Percentiles rank a stretch among this genome's conserved stretches.
These are phyloP conservation scores for Cercospora janseana DNA, from an alignment of 2,329 filamentous ascomycete genomes.

Conservation along the genomic window DNA sequence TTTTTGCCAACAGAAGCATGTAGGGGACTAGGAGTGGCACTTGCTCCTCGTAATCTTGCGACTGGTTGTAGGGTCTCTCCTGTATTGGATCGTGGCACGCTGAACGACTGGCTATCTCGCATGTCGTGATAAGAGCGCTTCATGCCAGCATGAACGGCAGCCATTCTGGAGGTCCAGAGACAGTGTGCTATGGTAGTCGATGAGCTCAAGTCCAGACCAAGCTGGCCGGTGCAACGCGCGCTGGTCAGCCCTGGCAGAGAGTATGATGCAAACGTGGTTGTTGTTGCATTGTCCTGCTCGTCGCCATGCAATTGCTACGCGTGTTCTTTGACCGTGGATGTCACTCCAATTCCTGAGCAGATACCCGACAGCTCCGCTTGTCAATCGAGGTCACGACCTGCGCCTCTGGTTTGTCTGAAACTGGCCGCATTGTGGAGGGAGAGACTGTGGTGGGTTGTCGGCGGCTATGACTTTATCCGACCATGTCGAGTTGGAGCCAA, in stretches of 20 bases:
- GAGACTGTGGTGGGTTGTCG: too few relatives aligned
- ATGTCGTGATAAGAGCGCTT: constrained; percentile 35
- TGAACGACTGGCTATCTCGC: constrained; percentile 20
- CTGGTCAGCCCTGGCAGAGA: too few relatives aligned
- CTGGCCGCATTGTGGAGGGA: too few relatives aligned
- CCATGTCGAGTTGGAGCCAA: background rate
- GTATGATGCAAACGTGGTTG: too few relatives aligned
- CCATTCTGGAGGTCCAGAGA: constrained; percentile 20
- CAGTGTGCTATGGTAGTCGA: background rate
- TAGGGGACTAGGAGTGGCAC: constrained; percentile 24
- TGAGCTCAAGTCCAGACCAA: too few relatives aligned
- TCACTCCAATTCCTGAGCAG: too few relatives aligned
- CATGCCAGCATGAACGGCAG: constrained; percentile 31
- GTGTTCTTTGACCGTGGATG: too few relatives aligned
- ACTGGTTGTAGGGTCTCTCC: constrained; percentile 21
- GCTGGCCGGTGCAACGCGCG: too few relatives aligned
- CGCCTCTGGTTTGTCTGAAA: too few relatives aligned
- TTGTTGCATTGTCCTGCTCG: too few relatives aligned
- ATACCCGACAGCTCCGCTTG: too few relatives aligned
- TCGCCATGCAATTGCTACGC: too few relatives aligned
- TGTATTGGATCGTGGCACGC: constrained; percentile 14
- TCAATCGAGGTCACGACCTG: background rate
- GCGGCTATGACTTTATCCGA: constrained; percentile 5
- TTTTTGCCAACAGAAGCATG: constrained; percentile 14
- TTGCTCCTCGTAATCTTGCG: constrained; percentile 22